Conservation (phyloP, 2,329 filamentous ascomycete genomes). For the Fusarium proliferatum region DNA sequence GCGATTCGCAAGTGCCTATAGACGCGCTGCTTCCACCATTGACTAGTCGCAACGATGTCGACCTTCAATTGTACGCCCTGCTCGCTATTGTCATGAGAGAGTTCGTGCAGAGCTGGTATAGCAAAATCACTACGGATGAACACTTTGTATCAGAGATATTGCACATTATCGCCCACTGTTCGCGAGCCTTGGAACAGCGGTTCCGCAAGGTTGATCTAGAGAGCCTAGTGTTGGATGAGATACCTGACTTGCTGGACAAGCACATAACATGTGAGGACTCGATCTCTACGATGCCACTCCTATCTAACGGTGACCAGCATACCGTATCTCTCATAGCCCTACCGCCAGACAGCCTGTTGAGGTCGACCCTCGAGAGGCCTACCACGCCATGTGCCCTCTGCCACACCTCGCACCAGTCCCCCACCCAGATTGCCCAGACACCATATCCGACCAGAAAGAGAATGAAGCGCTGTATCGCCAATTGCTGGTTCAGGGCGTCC, state of each 20-base stretch:
- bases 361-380: constrained; percentile 74
- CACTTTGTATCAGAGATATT: constrained; percentile 88
- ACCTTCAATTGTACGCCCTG: constrained; percentile 91
- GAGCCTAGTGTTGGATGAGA: constrained; percentile 84
- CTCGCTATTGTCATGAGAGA: constrained; percentile 90
- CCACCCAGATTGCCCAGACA: constrained; percentile 60
- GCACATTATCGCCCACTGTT: constrained; percentile 92
- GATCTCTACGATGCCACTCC: background rate
- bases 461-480: constrained; percentile 89
- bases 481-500: constrained; percentile 82
- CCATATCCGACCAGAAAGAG: constrained; percentile 70
- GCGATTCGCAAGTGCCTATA: constrained; percentile 65
- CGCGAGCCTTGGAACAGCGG: constrained; percentile 86
- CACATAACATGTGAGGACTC: constrained; percentile 78
- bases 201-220: constrained; percentile 85
- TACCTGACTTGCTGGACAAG: constrained; percentile 81
- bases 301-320: constrained; percentile 64
- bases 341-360: constrained; percentile 68
- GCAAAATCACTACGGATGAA: constrained; percentile 90
- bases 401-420: constrained; percentile 85
- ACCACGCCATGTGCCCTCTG: constrained; percentile 85
- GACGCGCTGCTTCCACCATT: constrained; percentile 88
- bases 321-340: constrained; percentile 73
- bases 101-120: constrained; percentile 94
- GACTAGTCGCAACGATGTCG: constrained; percentile 93